Evolutionary conservation across 2,329 filamentous ascomycete species (phyloP), one percentile per base, ranked within the genome.

Genomic region (Beauveria caledonica): DNA sequence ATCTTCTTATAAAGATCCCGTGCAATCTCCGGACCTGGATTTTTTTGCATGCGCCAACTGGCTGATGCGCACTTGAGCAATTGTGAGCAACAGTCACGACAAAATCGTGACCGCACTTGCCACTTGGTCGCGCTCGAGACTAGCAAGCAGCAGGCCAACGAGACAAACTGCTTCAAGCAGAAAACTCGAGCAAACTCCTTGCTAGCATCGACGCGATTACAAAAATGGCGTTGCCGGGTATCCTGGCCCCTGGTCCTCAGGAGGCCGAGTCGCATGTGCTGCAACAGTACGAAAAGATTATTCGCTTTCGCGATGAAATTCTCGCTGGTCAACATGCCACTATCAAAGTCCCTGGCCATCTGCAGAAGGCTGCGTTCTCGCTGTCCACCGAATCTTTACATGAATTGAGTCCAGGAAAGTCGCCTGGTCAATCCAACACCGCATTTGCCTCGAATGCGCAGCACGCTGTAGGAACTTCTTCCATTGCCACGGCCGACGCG

Each of bases 251-350:
- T 67, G 50, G 52, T 53, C 63, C 71, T 40, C 71, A 76, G 60
- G 71, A 78, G 63, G 77, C 80, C 63, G 80, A 84, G 65, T 71
- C 79, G 62, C 77, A 80, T 68, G 84, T 87, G 69, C 74, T 87
- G 54, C 74, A 79, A 57, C 85, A 92, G 74, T 94, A 91, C 77
- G 83, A 88, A 70, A 90, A 87, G 76, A 89, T 97, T 68, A 73
- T 96, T 69, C 84, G 80, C 66, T 86, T 97, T 73, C 87, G 86
- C 74, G 89, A 96, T 77, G 81, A 86, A 66, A 83, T 97, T 67
- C 79, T 94, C 70, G 84, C 89, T 72, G 92, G 92, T 70, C 85
- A 81, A 67, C 88, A 92, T 69, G 80, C 84, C 54, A 80, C 76
- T 67, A 80, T 87, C 73, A 86, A 84, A 70, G 71, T 80, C 39